Conservation (phyloP, 106 monocot genomes). For the Agapanthus africanus region DNA sequence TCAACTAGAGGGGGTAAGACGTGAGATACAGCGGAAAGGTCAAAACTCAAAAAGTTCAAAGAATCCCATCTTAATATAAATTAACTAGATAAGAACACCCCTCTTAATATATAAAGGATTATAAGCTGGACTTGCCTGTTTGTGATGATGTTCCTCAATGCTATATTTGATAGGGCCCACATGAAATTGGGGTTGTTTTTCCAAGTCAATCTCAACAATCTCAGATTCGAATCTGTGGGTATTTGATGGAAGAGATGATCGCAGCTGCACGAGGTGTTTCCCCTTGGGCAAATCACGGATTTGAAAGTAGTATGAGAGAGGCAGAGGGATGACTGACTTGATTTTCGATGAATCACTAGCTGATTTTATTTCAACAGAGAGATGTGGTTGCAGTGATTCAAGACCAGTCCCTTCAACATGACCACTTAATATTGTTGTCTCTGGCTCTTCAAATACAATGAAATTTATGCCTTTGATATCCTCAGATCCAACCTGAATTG, state of each 20-base stretch:
- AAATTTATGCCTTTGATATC: conserved; percentile 77
- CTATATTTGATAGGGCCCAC: conserved; percentile 69
- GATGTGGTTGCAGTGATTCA: conserved; percentile 58
- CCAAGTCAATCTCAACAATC: conserved; percentile 75
- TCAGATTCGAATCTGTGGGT: conserved; percentile 66
- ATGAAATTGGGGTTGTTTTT: conserved; percentile 65
- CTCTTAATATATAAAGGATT: background rate
- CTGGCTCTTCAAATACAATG: conserved; percentile 83
- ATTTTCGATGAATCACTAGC: conserved; percentile 58
- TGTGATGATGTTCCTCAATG: conserved; percentile 56
- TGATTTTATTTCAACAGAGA: conserved; percentile 70
- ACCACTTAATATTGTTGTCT: conserved; percentile 71
- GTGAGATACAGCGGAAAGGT: too few relatives aligned
- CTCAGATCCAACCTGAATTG: conserved; percentile 57
- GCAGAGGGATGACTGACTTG: conserved; percentile 57
- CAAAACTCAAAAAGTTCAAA: too few relatives aligned
- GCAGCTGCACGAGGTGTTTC: conserved; percentile 71
- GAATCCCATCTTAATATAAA: too few relatives aligned
- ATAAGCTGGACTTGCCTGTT: conserved; percentile 51
- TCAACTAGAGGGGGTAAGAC: too few relatives aligned
- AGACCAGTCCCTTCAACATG: conserved; percentile 72
- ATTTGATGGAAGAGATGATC: conserved; percentile 36
- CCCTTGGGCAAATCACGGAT: conserved; percentile 68
- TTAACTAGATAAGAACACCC: background rate
- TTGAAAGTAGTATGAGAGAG: conserved; percentile 76